Evolutionary conservation across 768 basidiomycete genomes (phyloP), one percentile per base, ranked within the genome.

Genomic region (Mycena leptocephala): DNA sequence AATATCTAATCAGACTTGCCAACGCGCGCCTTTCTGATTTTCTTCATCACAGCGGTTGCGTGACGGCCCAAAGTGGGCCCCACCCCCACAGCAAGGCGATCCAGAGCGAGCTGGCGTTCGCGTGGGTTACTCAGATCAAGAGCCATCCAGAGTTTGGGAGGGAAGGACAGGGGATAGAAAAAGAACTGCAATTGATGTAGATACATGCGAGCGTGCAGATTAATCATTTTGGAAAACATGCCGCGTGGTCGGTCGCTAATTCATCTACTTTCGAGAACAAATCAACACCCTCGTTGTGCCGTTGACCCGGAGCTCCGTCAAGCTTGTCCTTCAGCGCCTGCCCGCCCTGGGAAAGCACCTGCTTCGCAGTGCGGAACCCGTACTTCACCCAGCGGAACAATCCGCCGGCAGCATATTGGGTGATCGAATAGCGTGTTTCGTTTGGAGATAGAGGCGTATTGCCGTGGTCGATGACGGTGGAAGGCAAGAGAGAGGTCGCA

Each of bases 401-500:
- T 0, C 80, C 82, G 13, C 82, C 83, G 0, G 84, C 67, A 3
- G 79, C 67, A 41, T 82, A 84, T 63, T 83, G 82, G 2, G 83
- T 84, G 56, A 84, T 79, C 0, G 83, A 82, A 14, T 70, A 76
- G 0, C 81, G 74, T 0, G 43, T 73, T 33, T 85, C 83, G 7
- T 72, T 67, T 0, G 75, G 41, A 0, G 48, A 35, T n/a, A 83
- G 70, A 0, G 80, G 76, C 0, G 74, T 71, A 33, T 84, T 83
- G 1, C 75, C 76, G 48, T 84, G 83, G 0, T 73, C 39, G 30
- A 80, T 26, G 13, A 77, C 26, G 1, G 81, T 80, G 0, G 83
- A 83, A 0, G 81, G 81, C 4, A 84, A 76, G 13, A 80, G 37
- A 18, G 77, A 66, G 4, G 78, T 75, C 3, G 76, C 35, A 59